Percentiles rank a stretch among this genome's conserved stretches.
These are phyloP conservation scores for Vitis hybrid DNA, from an alignment of 177 flowering plant species.

Conservation along the genomic window DNA sequence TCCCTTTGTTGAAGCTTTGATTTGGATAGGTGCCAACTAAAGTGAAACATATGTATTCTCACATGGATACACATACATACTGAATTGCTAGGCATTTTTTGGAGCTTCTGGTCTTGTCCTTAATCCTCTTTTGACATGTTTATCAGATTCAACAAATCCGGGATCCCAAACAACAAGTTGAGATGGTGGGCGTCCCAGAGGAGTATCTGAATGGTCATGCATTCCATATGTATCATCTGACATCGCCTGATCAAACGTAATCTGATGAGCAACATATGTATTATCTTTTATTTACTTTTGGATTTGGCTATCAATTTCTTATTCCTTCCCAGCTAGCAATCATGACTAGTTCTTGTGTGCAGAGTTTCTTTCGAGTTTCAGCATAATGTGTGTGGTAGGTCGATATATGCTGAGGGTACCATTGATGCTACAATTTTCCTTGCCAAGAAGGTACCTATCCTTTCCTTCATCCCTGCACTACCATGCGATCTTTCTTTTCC, in stretches of 20 bases:
- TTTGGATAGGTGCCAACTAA: no score
- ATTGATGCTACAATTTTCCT: slow-evolving; percentile 84
- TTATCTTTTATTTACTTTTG: neutral
- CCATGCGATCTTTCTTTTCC: no score
- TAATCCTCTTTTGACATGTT: neutral
- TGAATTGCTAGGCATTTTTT: neutral
- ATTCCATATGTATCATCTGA: slow-evolving; percentile 85
- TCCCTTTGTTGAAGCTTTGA: no score
- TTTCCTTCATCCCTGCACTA: neutral
- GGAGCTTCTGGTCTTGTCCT: neutral
- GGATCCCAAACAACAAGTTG: slow-evolving; percentile 68
- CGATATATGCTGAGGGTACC: slow-evolving; percentile 94
- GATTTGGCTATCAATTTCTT: neutral
- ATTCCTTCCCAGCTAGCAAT: neutral
- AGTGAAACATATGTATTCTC: no score
- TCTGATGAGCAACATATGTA: neutral
- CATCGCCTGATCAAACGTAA: slow-evolving; percentile 94
- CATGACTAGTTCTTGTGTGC: slow-evolving; percentile 10
- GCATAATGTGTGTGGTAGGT: slow-evolving; percentile 95
- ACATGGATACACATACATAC: neutral
- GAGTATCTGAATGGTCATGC: slow-evolving; percentile 86
- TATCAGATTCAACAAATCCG: slow-evolving; percentile 69
- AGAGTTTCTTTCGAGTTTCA: slow-evolving; percentile 96
- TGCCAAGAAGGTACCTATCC: slow-evolving; percentile 61
- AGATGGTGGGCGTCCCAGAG: slow-evolving; percentile 95